A percentile compares a stretch with the other conserved stretches of the same genome.
Conservation (phyloP, 345 rosid genomes). For the Eucalyptus grandis region DNA sequence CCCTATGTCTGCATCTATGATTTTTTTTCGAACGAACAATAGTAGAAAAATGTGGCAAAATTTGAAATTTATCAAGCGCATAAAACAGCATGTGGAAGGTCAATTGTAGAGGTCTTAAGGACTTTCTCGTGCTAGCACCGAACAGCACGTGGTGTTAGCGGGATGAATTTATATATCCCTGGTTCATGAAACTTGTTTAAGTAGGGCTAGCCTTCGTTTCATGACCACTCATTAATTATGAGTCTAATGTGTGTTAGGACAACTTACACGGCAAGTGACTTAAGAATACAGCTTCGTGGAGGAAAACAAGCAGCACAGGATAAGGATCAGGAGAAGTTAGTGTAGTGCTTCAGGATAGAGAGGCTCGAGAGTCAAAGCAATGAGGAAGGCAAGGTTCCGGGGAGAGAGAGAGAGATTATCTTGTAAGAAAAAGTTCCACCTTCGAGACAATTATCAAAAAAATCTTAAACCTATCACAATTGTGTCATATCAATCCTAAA, state of each 20-base stretch:
- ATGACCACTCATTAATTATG: neutral
- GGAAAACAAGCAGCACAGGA: neutral
- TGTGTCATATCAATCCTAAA: too few relatives aligned
- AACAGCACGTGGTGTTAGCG: neutral
- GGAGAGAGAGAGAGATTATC: too few relatives aligned
- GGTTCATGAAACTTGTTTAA: neutral
- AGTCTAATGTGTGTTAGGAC: neutral
- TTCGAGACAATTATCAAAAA: fast-evolving
- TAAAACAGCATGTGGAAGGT: neutral
- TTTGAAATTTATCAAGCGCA: neutral
- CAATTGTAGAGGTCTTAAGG: neutral
- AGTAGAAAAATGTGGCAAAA: neutral
- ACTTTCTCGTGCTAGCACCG: neutral
- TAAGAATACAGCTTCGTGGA: neutral
- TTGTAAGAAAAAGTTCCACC: too few relatives aligned
- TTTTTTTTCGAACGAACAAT: neutral
- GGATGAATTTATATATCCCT: neutral
- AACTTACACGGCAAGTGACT: neutral
- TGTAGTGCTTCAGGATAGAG: neutral
- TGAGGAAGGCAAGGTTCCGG: neutral
- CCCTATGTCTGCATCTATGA: neutral
- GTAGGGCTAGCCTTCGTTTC: neutral
- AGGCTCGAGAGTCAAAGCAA: neutral
- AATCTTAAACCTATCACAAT: too few relatives aligned
- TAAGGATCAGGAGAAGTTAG: neutral